Conservation (phyloP, 257 asterid genomes). For the Gardenia jasminoides region DNA sequence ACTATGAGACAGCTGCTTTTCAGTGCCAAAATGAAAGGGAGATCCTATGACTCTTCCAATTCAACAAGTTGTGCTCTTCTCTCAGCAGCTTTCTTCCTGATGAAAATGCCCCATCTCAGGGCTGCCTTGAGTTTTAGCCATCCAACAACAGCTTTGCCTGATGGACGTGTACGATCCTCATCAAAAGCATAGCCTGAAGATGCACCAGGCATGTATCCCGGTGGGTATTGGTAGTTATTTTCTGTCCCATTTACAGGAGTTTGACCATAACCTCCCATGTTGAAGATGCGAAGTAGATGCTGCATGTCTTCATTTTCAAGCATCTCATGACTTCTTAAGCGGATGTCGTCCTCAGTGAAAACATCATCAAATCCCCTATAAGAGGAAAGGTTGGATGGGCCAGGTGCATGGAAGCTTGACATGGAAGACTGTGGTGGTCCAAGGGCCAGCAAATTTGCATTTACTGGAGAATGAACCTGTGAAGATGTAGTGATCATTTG, state of each 20-base stretch:
- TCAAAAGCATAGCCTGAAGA: conserved; percentile 49
- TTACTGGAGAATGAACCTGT: conserved; percentile 52
- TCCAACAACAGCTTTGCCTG: conserved; percentile 98
- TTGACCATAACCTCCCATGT: conserved; percentile 62
- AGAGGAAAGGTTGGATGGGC: conserved; percentile 51
- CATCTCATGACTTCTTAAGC: conserved; percentile 87
- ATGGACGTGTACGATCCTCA: conserved; percentile 66
- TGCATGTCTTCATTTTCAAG: conserved; percentile 95
- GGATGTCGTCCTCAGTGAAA: conserved; percentile 75
- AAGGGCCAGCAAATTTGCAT: conserved; percentile 52
- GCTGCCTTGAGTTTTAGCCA: conserved; percentile 99
- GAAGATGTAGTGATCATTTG: conserved; percentile 43
- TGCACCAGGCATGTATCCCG: conserved; percentile 50
- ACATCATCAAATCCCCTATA: conserved; percentile 58
- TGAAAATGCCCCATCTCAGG: conserved; percentile 92
- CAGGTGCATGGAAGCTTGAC: conserved; percentile 45
- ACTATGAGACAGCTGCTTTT: not conserved
- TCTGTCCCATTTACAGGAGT: conserved; percentile 46
- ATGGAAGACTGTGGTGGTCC: conserved; percentile 58
- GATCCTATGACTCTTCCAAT: conserved; percentile 60
- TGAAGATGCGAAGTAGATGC: conserved; percentile 72
- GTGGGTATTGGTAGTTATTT: conserved; percentile 38
- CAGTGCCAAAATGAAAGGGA: not conserved
- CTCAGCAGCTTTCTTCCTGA: conserved; percentile 94
- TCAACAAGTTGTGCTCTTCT: conserved; percentile 84